These are phyloP conservation scores for Aspergillus ellipticus DNA, from an alignment of 495 filamentous ascomycete species.

Conservation along the genomic window DNA sequence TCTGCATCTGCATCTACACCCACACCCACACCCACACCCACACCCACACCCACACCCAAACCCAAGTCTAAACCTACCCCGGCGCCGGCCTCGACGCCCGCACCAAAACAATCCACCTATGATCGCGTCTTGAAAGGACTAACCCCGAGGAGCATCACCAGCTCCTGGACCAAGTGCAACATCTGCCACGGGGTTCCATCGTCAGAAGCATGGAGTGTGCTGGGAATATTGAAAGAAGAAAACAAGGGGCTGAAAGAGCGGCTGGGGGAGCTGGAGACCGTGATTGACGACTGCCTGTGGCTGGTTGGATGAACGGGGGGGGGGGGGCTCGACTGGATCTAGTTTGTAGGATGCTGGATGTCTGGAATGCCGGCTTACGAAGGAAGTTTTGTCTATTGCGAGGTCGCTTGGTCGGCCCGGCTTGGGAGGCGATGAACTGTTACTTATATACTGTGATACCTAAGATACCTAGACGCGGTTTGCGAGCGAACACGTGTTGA, in stretches of 20 bases:
- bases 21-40: constrained; percentile 11
- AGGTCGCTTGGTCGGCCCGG: background rate
- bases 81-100: constrained; percentile 10
- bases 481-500: too few species aligned
- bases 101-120: constrained; percentile 34
- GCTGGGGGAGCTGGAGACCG: constrained; percentile 61
- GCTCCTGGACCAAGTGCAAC: constrained; percentile 43
- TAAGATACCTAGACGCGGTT: background rate
- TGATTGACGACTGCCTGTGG: constrained; percentile 69
- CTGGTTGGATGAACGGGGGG: constrained; percentile 54
- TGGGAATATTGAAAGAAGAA: constrained; percentile 67
- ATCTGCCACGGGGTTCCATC: constrained; percentile 61
- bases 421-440: background rate
- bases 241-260: constrained; percentile 67
- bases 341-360: too few species aligned
- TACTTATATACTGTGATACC: constrained; percentile 4
- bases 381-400: background rate
- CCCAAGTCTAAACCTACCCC: constrained; percentile 1
- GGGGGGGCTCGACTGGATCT: too few species aligned
- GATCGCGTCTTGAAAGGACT: constrained; percentile 42
- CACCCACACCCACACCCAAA: constrained; percentile 6
- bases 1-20: constrained; percentile 15
- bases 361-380: background rate
- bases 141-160: constrained; percentile 32
- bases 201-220: constrained; percentile 67